Evolutionary conservation across 164 flowering plant genomes (phyloP), one percentile per base, ranked within the genome.

Genomic region (Santalum album): DNA sequence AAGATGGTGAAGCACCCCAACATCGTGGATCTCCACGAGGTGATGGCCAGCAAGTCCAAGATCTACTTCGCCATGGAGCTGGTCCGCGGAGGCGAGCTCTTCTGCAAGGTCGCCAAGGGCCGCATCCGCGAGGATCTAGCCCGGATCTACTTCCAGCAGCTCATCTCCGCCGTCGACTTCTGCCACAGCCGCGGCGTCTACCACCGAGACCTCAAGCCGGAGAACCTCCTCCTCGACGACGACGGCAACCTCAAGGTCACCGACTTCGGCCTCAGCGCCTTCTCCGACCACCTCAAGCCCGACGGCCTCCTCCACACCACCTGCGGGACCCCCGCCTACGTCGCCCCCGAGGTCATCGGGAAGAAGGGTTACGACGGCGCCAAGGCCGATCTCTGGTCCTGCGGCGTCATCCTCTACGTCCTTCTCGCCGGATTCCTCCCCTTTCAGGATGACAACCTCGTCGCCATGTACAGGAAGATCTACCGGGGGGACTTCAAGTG

Each of bases 251-350:
- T 50, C 7, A 50, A 50, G 36, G 53, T 50, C 32, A 25, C 53
- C 34, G 53, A 50, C 20, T 50, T 50, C 43, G 84, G 84, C 1
- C 65, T 79, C 18, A 65, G 74, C 17, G 77, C 84, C 14, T 63
- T 79, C 14, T n/a, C 74, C 18, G 84, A 79, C 50, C 84, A 79
- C 49, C 43, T 74, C 47, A 60, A 57, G 23, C 84, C 72, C 23
- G 84, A 79, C 43, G 84, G 84, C 0, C 51, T 79, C 38, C 60
- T 79, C 43, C 84, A 79, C 59, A 79, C 84, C 1, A 69, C 78
- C 20, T 79, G 84, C 36, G 84, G 84, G 2, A 79, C 84, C 1
- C 84, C 84, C 39, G 81, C 84, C 0, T 79, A 79, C 55, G 84
- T 79, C 1, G 79, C 84, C 18, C 84, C 84, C 29, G 84, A 79